Percentiles rank a stretch among this genome's conserved stretches.
Conservation (phyloP, 2,329 filamentous ascomycete species). For the Clarireedia hainanense region DNA sequence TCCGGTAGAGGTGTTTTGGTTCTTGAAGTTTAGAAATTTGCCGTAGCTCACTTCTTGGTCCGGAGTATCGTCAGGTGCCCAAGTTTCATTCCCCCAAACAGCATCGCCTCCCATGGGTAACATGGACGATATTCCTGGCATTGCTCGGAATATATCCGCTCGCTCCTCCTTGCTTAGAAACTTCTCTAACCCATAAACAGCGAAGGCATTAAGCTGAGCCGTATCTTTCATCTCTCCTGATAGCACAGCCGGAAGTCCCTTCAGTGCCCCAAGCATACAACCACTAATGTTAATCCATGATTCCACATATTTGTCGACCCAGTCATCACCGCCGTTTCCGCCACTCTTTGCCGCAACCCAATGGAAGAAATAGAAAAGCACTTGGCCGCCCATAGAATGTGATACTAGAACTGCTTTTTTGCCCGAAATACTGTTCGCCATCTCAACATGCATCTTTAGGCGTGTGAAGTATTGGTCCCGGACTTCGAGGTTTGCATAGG, state of each 20-base stretch:
- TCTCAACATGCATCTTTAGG: slow-evolving; percentile 84
- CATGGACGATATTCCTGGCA: slow-evolving; percentile 97
- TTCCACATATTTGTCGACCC: slow-evolving; percentile 86
- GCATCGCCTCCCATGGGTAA: slow-evolving; percentile 86
- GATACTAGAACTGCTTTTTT: slow-evolving; percentile 82
- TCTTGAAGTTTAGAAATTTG: slow-evolving; percentile 76
- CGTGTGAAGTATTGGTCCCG: slow-evolving; percentile 92
- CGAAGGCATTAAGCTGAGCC: slow-evolving; percentile 90
- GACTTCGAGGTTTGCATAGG: slow-evolving; percentile 80
- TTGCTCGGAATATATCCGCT: slow-evolving; percentile 88
- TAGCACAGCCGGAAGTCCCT: slow-evolving; percentile 81
- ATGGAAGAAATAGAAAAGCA: slow-evolving; percentile 72
- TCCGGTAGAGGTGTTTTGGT: slow-evolving; percentile 54
- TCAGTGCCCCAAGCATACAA: slow-evolving; percentile 92
- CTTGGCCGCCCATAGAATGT: slow-evolving; percentile 97
- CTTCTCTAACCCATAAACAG: slow-evolving; percentile 93
- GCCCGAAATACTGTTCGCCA: slow-evolving; percentile 62
- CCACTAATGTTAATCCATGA: slow-evolving; percentile 98
- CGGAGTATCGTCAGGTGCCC: slow-evolving; percentile 79
- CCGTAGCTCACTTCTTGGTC: slow-evolving; percentile 70
- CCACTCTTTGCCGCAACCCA: slow-evolving; percentile 73
- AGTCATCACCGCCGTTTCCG: slow-evolving; percentile 73
- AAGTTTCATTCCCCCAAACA: slow-evolving; percentile 85
- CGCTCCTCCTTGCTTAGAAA: slow-evolving; percentile 87
- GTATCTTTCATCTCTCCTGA: slow-evolving; percentile 99